Percentiles rank a stretch among this genome's conserved stretches.
These are phyloP conservation scores for Lasiodiplodia citricola DNA, from an alignment of 2,329 filamentous ascomycete genomes.

Conservation along the genomic window DNA sequence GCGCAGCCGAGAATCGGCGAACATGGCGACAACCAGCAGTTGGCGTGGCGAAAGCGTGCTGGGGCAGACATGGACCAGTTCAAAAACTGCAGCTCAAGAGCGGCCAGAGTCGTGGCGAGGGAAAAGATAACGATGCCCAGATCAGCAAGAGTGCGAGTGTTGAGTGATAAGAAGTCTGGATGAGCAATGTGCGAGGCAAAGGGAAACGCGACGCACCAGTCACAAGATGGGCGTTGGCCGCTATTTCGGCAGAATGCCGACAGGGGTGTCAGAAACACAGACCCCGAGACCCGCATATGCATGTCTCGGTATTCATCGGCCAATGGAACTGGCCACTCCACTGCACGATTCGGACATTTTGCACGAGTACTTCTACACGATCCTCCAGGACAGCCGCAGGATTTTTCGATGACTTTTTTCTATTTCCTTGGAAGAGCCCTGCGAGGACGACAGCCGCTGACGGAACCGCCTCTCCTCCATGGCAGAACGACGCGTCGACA, in stretches of 20 bases:
- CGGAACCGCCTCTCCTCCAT: background rate
- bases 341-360: background rate
- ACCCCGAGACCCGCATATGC: no score
- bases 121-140: background rate
- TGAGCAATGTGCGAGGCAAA: background rate
- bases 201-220: background rate
- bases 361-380: background rate
- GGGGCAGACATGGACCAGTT: background rate
- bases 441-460: background rate
- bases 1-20: background rate
- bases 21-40: background rate
- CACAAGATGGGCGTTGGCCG: background rate
- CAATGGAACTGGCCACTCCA: background rate
- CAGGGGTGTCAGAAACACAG: background rate
- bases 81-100: background rate
- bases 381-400: background rate
- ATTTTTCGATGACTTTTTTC: background rate
- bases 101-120: background rate
- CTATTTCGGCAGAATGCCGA: background rate
- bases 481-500: background rate
- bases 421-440: background rate
- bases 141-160: background rate
- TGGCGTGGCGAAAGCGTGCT: background rate
- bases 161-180: background rate
- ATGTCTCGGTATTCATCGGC: background rate